Conservation (phyloP, 805 yeast species). For the Wickerhamiella kurtzmanii region DNA sequence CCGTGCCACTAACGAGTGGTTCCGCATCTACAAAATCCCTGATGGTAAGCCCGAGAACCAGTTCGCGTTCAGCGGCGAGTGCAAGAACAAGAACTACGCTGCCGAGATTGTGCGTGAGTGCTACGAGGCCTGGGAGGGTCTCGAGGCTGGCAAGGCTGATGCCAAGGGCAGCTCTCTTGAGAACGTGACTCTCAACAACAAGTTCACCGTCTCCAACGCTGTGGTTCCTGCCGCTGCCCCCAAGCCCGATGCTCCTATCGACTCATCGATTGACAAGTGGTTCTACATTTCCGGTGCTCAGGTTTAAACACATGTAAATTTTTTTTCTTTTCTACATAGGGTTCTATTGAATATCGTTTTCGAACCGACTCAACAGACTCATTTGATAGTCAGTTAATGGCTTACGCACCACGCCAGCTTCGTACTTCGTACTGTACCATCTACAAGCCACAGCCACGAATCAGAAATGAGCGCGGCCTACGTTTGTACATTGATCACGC, state of each 20-base stretch:
- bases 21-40: conserved; percentile 93
- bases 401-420: not conserved
- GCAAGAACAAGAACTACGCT: conserved; percentile 77
- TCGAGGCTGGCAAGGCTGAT: conserved; percentile 52
- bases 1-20: conserved; percentile 95
- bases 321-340: not conserved
- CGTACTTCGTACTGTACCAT: not conserved
- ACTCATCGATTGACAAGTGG: conserved; percentile 95
- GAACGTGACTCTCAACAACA: conserved; percentile 53
- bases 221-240: conserved; percentile 59
- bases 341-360: too few species aligned
- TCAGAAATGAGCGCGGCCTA: not conserved
- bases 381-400: too few species aligned
- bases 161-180: conserved; percentile 58
- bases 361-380: too few species aligned
- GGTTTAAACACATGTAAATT: conserved; percentile 9
- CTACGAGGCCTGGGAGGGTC: conserved; percentile 66
- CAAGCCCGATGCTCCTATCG: conserved; percentile 82
- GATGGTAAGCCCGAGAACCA: conserved; percentile 96
- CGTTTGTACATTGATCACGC: not conserved
- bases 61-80: conserved; percentile 93
- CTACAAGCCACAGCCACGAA: not conserved
- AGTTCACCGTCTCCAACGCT: conserved; percentile 16
- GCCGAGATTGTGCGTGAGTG: conserved; percentile 73
- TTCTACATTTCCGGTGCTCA: conserved; percentile 63